Evolutionary conservation across 2,329 filamentous ascomycete species (phyloP), one percentile per base, ranked within the genome.

Genomic region (Fusarium haematococcum): DNA sequence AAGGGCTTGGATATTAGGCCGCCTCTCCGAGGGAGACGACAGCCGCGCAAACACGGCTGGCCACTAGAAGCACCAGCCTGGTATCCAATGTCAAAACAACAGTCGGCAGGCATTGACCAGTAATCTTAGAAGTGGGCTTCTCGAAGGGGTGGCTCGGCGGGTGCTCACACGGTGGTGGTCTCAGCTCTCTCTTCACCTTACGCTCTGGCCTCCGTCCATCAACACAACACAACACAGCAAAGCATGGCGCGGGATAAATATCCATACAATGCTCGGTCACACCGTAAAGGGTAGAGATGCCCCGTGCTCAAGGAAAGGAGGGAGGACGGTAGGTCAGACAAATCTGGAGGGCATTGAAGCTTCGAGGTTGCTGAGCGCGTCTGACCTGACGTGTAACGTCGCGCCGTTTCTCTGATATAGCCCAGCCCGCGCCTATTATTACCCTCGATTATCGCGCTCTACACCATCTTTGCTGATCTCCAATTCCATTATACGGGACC

Each of bases 121-220:
- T 72, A 78, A 79, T 79, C 69, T 79, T 68, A 76, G 56, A 59
- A 73, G 75, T 73, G 74, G 70, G 67, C 75, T 74, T 74, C 39
- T 62, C 39, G 67, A 69, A 57, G 57, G 60, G 59, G 32, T 25
- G 27, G 18, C 43, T 41, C n/a, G 23, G 58, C 58, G 63, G 43
- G 20, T 65, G 63, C 52, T 64, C 41, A 41, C 41, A 37, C 33
- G 52, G 61, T 39, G 65, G 66, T 71, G 72, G 76, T 76, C 77
- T 75, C 70, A 76, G 76, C 77, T 77, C 68, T 67, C 20, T 18
- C 56, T 50, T 27, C 16, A 33, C 33, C 18, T 60, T 39, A 35
- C 58, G 41, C 57, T 62, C 57, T 65, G 54, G 52, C 63, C 63
- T 41, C 41, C 59, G 41, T 35, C 48, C 52, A 68, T 68, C 57